Base-by-base conservation (phyloP, 495 filamentous ascomycete species). In the Penicillium cinerascens region DNA sequence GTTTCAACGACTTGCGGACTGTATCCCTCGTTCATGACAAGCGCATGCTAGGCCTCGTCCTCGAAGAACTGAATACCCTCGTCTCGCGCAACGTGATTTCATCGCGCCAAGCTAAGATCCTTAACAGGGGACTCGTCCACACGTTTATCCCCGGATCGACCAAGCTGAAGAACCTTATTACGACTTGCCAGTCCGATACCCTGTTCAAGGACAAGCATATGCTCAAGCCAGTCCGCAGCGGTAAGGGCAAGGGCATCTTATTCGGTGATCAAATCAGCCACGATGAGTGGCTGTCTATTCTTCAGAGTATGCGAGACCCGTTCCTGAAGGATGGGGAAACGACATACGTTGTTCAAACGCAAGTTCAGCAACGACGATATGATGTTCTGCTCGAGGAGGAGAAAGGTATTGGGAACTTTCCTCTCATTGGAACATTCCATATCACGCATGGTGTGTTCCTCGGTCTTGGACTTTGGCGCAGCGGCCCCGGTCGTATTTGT, bases 1-100 rank as follows among this genome's bases (percentile, higher is more conserved):
- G 74, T 49, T 68, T 67, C 43, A 77, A 78, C 33, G 72, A 78
- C 46, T 60, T 78, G 37, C 65, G 73, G 7, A 72, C 68, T 9
- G 60, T 78, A 7, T 60, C 72, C 4, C 62, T 78, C 3, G 59
- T 64, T 8, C 75, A 77, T 49, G 75, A 77, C 46, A 78, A 78
- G 55, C 62, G 75, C 3, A 73, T 78, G 64, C 56, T 78, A 2
- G 71, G 73, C 7, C 59, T 78, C 18, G 44, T 78, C 1, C 56
- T 26, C 15, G 63, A 74, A 51, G 73, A 78, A 40, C 46, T 76
- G 0, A 47, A 53, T 5, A 39, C 47, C 3, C 54, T 77, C 1
- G 61, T 74, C 0, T 22, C 44, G 1, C 25, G 51, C 35, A 42
- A 45, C 0, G 59, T 67, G 11, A 37, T 78, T 15, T 63, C 64